These are phyloP conservation scores for Russula compacta DNA, from an alignment of 768 basidiomycete species.

Conservation along the genomic window DNA sequence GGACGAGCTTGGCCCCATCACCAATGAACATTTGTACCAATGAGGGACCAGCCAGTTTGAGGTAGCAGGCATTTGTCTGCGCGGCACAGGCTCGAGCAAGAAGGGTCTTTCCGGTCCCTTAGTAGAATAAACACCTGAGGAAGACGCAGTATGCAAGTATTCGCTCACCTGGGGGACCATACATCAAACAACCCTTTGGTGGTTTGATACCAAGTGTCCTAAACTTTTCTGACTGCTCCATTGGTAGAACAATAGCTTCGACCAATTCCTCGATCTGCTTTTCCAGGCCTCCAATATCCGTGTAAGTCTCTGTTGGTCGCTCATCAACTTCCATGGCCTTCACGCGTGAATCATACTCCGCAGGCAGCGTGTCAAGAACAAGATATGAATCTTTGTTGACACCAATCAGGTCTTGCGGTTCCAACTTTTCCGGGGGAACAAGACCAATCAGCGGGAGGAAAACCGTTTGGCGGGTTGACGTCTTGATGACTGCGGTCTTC, in stretches of 20 bases:
- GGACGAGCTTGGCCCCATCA: slow-evolving; percentile 97
- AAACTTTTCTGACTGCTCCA: slow-evolving; percentile 98
- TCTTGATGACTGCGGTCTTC: slow-evolving; percentile 98
- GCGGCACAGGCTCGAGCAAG: slow-evolving; percentile 97
- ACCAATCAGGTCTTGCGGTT: slow-evolving; percentile 90
- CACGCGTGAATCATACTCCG: slow-evolving; percentile 95
- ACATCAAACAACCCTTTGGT: slow-evolving; percentile 98
- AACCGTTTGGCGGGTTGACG: slow-evolving; percentile 95
- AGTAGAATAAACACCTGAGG: background rate
- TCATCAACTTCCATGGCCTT: slow-evolving; percentile 99
- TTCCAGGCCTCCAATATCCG: slow-evolving; percentile 95
- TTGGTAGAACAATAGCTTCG: slow-evolving; percentile 95
- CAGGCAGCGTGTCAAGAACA: slow-evolving; percentile 88
- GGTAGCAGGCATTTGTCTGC: slow-evolving; percentile 94
- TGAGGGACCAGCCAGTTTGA: slow-evolving; percentile 95
- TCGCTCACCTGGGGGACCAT: slow-evolving; percentile 85
- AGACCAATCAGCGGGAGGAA: slow-evolving; percentile 98
- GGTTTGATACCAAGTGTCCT: slow-evolving; percentile 97
- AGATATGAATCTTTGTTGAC: slow-evolving; percentile 99
- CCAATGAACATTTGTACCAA: slow-evolving; percentile 99
- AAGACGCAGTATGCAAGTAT: background rate
- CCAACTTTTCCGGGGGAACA: slow-evolving; percentile 84
- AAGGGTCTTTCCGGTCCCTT: slow-evolving; percentile 94
- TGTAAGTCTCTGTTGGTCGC: slow-evolving; percentile 93
- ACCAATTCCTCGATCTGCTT: slow-evolving; percentile 99